Percentiles rank a stretch among this genome's conserved stretches.
Evolutionary conservation across 352 stramenopile genomes (phyloP).

Genomic region (Thalassiosira exigua): DNA sequence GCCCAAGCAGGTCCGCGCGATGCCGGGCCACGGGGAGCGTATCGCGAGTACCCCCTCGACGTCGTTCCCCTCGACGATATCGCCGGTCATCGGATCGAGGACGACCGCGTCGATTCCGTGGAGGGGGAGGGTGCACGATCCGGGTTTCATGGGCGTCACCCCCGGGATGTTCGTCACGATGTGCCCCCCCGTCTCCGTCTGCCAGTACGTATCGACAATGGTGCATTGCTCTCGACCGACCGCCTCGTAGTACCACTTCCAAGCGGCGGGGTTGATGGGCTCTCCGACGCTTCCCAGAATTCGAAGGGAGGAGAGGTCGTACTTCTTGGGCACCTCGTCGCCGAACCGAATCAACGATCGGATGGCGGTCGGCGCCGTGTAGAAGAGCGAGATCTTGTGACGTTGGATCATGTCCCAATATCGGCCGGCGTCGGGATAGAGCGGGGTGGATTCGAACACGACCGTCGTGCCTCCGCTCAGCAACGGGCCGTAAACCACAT

Average conservation of each 20-base stretch:
- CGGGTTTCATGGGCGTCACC: slow-evolving; percentile 52
- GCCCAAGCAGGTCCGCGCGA: slow-evolving; percentile 43
- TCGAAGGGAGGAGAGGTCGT: slow-evolving; percentile 41
- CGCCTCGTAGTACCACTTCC: slow-evolving; percentile 63
- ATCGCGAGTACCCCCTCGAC: slow-evolving; percentile 50
- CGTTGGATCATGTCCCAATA: slow-evolving; percentile 64
- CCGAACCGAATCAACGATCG: slow-evolving; percentile 60
- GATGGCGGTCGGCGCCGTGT: slow-evolving; percentile 65
- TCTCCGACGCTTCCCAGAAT: slow-evolving; percentile 67
- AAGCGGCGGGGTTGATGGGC: slow-evolving; percentile 67
- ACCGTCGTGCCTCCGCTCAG: slow-evolving; percentile 89
- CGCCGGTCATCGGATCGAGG: slow-evolving; percentile 47
- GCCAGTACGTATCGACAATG: slow-evolving; percentile 59
- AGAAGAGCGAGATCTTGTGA: slow-evolving; percentile 81
- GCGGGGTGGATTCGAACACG: slow-evolving; percentile 85
- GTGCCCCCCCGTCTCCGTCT: slow-evolving; percentile 39
- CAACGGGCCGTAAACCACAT: slow-evolving; percentile 90
- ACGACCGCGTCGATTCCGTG: slow-evolving; percentile 58
- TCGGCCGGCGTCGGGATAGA: slow-evolving; percentile 50
- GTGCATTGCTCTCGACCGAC: slow-evolving; percentile 43
- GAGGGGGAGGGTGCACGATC: slow-evolving; percentile 43
- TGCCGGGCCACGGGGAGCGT: slow-evolving; percentile 50
- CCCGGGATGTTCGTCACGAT: slow-evolving; percentile 40
- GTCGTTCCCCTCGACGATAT: slow-evolving; percentile 36
- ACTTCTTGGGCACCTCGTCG: slow-evolving; percentile 49